phyloP scores from a whole-genome alignment of 345 rosid species.

The Syzygium oleosum region DNA sequence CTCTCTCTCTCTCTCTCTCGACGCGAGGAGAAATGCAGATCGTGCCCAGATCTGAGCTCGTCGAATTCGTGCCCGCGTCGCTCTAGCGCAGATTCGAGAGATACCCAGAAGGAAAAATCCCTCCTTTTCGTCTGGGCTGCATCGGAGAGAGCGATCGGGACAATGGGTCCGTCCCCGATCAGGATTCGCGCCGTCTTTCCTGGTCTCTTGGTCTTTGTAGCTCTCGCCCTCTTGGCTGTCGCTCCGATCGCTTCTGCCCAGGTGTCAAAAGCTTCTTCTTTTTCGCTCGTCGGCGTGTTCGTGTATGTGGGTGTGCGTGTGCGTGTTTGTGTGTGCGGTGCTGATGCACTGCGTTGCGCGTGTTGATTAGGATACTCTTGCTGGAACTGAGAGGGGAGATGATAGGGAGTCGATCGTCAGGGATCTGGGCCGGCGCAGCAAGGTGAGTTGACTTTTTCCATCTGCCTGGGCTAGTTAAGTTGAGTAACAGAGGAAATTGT shows the following conservation, averaged over 20 bases:
- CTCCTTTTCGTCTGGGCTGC: neutral
- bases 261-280: slow-evolving; percentile 10
- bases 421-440: slow-evolving; percentile 93
- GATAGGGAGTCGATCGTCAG: slow-evolving; percentile 25
- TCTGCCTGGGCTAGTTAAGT: neutral
- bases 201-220: slow-evolving; percentile 14
- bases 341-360: neutral
- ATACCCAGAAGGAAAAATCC: neutral
- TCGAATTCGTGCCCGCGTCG: neutral
- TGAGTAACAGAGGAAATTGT: neutral
- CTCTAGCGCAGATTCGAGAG: neutral
- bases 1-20: neutral
- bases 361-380: slow-evolving; percentile 28
- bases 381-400: slow-evolving; percentile 42
- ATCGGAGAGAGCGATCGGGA: neutral
- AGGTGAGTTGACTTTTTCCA: slow-evolving; percentile 31
- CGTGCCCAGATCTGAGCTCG: neutral
- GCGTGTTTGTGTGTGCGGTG: neutral
- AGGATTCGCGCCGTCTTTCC: slow-evolving; percentile 6
- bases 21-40: neutral
- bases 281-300: neutral
- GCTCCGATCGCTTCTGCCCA: slow-evolving; percentile 28
- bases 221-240: slow-evolving; percentile 13
- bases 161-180: slow-evolving; percentile 32
- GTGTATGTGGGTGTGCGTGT: neutral